phyloP scores from a whole-genome alignment of 139 green algal genomes.

The Monoraphidium neglectum region DNA sequence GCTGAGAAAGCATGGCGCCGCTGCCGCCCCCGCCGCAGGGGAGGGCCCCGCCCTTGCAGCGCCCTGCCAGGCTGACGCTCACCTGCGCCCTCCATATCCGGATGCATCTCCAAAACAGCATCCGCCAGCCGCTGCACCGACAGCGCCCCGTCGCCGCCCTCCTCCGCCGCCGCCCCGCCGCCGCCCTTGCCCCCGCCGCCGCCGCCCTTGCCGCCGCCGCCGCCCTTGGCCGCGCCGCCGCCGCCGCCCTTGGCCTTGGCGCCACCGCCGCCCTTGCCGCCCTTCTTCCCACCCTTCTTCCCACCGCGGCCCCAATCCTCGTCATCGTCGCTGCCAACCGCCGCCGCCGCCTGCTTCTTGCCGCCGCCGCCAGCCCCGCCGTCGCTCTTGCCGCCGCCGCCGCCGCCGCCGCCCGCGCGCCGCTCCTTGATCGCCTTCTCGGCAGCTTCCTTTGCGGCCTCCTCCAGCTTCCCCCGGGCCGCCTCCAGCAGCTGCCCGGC shows the following conservation, averaged over 20 bases:
- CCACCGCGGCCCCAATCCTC: conserved; percentile 52
- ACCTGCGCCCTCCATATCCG: conserved; percentile 55
- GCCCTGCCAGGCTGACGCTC: conserved; percentile 30
- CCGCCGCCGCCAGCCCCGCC: conserved; percentile 20
- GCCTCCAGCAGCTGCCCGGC: conserved; percentile 36
- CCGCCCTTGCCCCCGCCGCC: conserved; percentile 20
- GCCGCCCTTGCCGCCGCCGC: conserved; percentile 14
- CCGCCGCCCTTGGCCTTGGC: background rate
- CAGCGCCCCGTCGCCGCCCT: conserved; percentile 17
- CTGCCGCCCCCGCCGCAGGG: too few relatives aligned
- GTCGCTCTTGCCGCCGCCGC: background rate
- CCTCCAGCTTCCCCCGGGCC: conserved; percentile 34
- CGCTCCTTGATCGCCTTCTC: conserved; percentile 52
- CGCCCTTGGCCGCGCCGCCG: conserved; percentile 6
- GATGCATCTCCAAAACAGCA: conserved; percentile 49
- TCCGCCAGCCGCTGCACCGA: conserved; percentile 36
- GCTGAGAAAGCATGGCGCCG: too few relatives aligned
- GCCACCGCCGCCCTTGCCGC: conserved; percentile 23
- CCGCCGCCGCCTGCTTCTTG: conserved; percentile 7
- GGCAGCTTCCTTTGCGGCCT: conserved; percentile 41
- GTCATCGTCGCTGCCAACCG: conserved; percentile 37
- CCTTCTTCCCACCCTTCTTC: conserved; percentile 55
- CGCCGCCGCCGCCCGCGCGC: conserved; percentile 3
- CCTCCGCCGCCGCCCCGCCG: background rate
- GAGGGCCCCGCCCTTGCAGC: too few relatives aligned